A percentile compares a stretch with the other conserved stretches of the same genome.
phyloP scores from a whole-genome alignment of 805 yeast species.

The Myxozyma lipomycoides region DNA sequence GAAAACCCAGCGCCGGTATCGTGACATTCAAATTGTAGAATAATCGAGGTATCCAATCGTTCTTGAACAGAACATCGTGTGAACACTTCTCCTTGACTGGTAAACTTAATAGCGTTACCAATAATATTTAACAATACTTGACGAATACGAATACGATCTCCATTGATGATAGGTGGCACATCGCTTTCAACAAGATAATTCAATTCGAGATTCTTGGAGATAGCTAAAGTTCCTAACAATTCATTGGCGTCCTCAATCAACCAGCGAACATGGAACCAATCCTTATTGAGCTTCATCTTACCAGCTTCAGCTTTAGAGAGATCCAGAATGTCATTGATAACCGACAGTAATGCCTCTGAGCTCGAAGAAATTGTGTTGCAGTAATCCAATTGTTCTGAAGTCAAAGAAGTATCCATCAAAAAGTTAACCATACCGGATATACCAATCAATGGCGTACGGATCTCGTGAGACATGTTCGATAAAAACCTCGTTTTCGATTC shows the following conservation, averaged over 20 bases:
- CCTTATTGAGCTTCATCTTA: conserved; percentile 34
- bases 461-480: conserved; percentile 40
- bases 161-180: conserved; percentile 36
- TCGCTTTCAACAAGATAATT: conserved; percentile 34
- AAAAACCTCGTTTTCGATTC: conserved; percentile 40
- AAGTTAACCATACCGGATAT: conserved; percentile 40
- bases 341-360: conserved; percentile 37
- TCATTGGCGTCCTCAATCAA: conserved; percentile 38
- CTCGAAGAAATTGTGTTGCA: conserved; percentile 38
- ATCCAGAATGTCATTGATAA: conserved; percentile 38
- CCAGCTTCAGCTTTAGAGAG: conserved; percentile 39
- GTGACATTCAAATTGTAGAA: conserved; percentile 34
- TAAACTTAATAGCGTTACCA: conserved; percentile 39
- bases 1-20: conserved; percentile 39
- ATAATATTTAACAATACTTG: conserved; percentile 37
- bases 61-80: conserved; percentile 31
- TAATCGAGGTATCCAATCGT: conserved; percentile 18
- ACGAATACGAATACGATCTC: conserved; percentile 37
- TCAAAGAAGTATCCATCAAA: conserved; percentile 35
- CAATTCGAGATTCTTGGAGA: conserved; percentile 36
- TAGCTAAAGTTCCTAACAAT: conserved; percentile 36
- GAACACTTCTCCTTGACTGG: conserved; percentile 36
- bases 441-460: conserved; percentile 39
- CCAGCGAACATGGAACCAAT: conserved; percentile 36
- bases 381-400: conserved; percentile 38